Evolutionary conservation across 176 grass and related monocot species (phyloP).

Genomic region (Chloris gayana): DNA sequence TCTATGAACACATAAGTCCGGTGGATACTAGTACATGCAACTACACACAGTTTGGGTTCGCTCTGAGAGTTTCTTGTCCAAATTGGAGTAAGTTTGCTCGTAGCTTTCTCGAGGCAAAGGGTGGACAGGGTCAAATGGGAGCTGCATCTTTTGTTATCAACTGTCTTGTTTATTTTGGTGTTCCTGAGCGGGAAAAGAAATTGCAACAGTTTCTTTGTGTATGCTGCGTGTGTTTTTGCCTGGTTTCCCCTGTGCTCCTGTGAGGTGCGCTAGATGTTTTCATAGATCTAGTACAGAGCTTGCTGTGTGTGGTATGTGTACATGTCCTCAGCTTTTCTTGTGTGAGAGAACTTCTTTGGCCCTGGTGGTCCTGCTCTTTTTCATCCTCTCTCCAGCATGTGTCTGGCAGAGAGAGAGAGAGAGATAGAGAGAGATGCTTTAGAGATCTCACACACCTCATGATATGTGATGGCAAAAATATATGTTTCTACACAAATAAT

Average conservation of each 20-base stretch:
- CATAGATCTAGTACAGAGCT: conserved; percentile 72
- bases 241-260: conserved; percentile 51
- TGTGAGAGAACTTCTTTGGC: conserved; percentile 40
- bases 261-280: conserved; percentile 62
- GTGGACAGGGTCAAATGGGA: conserved; percentile 50
- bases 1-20: conserved; percentile 18
- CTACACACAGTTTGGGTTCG: neutral
- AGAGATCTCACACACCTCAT: conserved; percentile 59
- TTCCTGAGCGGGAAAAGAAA: conserved; percentile 56
- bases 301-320: conserved; percentile 56
- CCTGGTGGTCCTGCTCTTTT: conserved; percentile 56
- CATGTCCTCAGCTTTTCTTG: conserved; percentile 38
- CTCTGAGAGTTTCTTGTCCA: conserved; percentile 35
- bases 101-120: conserved; percentile 47
- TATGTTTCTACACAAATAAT: conserved; percentile 47
- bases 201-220: conserved; percentile 52
- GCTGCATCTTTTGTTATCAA: conserved; percentile 60
- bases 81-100: conserved; percentile 51
- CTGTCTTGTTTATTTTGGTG: conserved; percentile 54
- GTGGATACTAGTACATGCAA: conserved; percentile 11
- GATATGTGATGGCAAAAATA: conserved; percentile 27
- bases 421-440: conserved; percentile 7
- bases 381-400: conserved; percentile 7
- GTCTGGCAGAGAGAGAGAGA: conserved; percentile 29
- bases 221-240: conserved; percentile 43